Evolutionary conservation across 2,329 filamentous ascomycete species (phyloP), one percentile per base, ranked within the genome.

Genomic region (Colletotrichum sidae): DNA sequence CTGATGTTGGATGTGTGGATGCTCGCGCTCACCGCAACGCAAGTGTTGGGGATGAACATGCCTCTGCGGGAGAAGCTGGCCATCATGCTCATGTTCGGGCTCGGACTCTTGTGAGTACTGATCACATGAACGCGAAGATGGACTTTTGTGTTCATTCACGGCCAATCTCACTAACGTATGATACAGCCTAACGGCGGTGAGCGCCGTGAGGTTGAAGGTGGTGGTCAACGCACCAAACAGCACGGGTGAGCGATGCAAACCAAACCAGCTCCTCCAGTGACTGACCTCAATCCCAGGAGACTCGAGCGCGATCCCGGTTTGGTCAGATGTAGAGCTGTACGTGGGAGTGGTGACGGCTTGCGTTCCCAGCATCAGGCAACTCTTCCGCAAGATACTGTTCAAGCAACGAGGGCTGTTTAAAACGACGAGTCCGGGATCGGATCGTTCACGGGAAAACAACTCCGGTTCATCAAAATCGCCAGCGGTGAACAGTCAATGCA

Each of bases 1-100:
- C 83, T 84, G 39, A 65, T 75, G 1, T 76, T 81, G 35, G 82
- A 85, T 66, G 7, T 82, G 4, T 69, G 77, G 51, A 79, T 82
- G 51, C 74, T 84, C 37, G 73, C 72, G 1, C 67, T 84, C 6
- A 81, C 82, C 0, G 73, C 83, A 5, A 72, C 74, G 6, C 73
- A 76, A 13, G 49, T 81, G 2, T 57, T 72, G 8, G 56, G 69
- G 0, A 67, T 80, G 33, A 68, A 72, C 7, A 64, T 80, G 52
- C 71, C 71, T n/a, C 72, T 68, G 56, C 74, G 73, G 66, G 78
- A 78, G 71, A 80, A 78, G 65, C 34, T 76, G 5, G 71, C 74
- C 38, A 71, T 80, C 6, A 65, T 70, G 15, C 55, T 79, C 37
- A 78, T 80, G 76, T 79, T 81, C 60, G 72, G 72, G 6, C 71